Base-by-base conservation (phyloP, 2,329 filamentous ascomycete genomes). In the Aspergillus pseudotamarii region DNA sequence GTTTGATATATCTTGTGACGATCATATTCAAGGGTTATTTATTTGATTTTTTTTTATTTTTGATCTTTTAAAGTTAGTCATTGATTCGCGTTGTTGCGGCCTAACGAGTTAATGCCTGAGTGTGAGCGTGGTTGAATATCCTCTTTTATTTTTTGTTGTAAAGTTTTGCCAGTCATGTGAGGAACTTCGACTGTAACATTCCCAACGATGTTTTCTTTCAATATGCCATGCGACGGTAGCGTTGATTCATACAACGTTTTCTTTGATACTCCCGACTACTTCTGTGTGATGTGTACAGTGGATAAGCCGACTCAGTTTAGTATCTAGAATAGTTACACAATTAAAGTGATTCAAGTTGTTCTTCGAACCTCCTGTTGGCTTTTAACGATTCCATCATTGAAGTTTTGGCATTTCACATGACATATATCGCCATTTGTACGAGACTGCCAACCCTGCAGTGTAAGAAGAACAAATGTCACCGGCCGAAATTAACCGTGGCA, bases 71-170 rank as follows among this genome's bases (percentile, higher is more conserved):
- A 50, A 36, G 50, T 51, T 51, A 48, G 41, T 38, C 30, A 23
- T 23, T 38, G 11, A 34, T 55, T 32, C n/a, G n/a, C 28, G 26
- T 51, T 12, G 12, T 54, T 55, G 34, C 32, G 12, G 32, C 51
- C 51, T 34, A 55, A 55, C 51, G 51, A 55, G 32, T 38, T 55
- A 32, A 34, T 55, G 51, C 51, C 51, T 55, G 32, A 38, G 51
- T 26, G 26, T 38, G 30, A 34, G 32, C 21, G 32, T 55, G 57
- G 58, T 65, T 61, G 57, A 64, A 41, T 66, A 59, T 63, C 64
- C 57, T 58, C 51, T 41, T 23, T 30, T 23, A 38, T 21, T 41
- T 30, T 41, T 5, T 34, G 26, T 19, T 4, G 43, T 23, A 23
- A 45, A 16, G 57, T 45, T 41, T 41, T 41, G 16, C 34, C 38